Conservation (phyloP, 1,284 basidiomycete genomes). For the Melampsora occidentalis region DNA sequence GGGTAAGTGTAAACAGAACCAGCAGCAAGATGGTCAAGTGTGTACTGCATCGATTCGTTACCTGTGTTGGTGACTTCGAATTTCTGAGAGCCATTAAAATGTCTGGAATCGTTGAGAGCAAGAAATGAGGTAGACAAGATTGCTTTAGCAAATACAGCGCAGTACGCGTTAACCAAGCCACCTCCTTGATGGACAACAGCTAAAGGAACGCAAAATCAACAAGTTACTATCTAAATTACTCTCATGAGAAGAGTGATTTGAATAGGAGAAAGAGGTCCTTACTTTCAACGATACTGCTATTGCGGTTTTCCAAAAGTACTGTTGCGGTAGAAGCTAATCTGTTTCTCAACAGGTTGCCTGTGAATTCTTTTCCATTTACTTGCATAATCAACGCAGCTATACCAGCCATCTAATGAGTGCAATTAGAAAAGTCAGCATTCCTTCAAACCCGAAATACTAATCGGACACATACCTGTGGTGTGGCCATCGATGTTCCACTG, state of each 20-base stretch:
- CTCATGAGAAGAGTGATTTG: not conserved
- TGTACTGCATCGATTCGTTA: constrained; percentile 13
- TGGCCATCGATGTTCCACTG: constrained; percentile 41
- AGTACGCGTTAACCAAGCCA: constrained; percentile 40
- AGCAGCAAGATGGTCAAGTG: constrained; percentile 24
- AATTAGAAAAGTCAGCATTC: not conserved
- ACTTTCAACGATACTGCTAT: constrained; percentile 22
- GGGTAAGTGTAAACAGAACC: constrained; percentile 19
- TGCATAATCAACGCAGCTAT: constrained; percentile 29
- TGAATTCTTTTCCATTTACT: constrained; percentile 19
- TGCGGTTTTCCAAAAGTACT: constrained; percentile 2
- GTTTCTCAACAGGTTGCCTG: constrained; percentile 20
- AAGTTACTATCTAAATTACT: not conserved
- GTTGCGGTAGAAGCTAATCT: constrained; percentile 23
- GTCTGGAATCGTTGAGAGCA: constrained; percentile 25
- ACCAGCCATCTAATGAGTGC: constrained; percentile 27
- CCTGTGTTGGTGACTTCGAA: constrained; percentile 26
- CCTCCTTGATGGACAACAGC: constrained; percentile 42
- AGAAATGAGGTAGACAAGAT: constrained; percentile 29
- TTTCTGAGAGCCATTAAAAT: constrained; percentile 11
- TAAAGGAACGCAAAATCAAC: not conserved
- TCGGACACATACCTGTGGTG: constrained; percentile 26
- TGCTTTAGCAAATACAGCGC: constrained; percentile 41
- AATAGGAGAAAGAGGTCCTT: not conserved
- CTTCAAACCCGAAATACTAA: too few relatives aligned